Conservation (phyloP, 805 yeast genomes). For the Saturnispora sanitii region DNA sequence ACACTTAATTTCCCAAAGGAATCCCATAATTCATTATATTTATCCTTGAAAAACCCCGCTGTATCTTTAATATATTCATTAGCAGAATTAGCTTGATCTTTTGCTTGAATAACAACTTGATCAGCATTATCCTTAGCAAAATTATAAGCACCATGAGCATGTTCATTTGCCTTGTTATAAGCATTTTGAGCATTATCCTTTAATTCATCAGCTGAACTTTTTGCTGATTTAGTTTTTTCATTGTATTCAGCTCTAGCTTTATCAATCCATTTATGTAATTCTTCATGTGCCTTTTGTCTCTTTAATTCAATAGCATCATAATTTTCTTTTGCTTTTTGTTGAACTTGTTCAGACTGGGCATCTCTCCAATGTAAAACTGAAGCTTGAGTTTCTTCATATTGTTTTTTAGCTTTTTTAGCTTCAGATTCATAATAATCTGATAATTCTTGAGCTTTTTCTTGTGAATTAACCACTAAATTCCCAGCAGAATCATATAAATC, state of each 20-base stretch:
- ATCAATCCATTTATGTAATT: constrained; percentile 13
- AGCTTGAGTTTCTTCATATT: constrained; percentile 21
- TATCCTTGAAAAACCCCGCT: constrained; percentile 24
- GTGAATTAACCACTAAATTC: constrained; percentile 14
- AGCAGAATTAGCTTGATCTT: constrained; percentile 1
- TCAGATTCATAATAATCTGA: constrained; percentile 23
- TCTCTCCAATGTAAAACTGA: constrained; percentile 25
- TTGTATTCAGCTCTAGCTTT: constrained; percentile 2
- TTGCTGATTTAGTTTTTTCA: neutral
- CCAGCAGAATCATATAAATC: constrained; percentile 8
- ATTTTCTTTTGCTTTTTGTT: constrained; percentile 20
- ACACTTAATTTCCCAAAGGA: constrained; percentile 14
- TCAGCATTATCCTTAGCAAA: constrained; percentile 2
- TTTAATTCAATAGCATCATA: constrained; percentile 17
- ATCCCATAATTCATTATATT: constrained; percentile 22
- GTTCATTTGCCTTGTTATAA: neutral
- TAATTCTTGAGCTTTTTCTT: constrained; percentile 16
- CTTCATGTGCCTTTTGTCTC: constrained; percentile 18
- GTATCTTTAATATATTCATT: constrained; percentile 2
- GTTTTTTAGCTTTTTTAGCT: constrained; percentile 18
- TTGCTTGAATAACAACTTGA: constrained; percentile 1
- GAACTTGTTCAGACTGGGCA: constrained; percentile 21
- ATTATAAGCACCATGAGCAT: too few species aligned
- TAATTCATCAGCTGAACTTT: neutral
- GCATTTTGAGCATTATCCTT: neutral